These are phyloP conservation scores for Solanum infundibuliforme DNA, from an alignment of 257 asterid genomes.

Conservation along the genomic window DNA sequence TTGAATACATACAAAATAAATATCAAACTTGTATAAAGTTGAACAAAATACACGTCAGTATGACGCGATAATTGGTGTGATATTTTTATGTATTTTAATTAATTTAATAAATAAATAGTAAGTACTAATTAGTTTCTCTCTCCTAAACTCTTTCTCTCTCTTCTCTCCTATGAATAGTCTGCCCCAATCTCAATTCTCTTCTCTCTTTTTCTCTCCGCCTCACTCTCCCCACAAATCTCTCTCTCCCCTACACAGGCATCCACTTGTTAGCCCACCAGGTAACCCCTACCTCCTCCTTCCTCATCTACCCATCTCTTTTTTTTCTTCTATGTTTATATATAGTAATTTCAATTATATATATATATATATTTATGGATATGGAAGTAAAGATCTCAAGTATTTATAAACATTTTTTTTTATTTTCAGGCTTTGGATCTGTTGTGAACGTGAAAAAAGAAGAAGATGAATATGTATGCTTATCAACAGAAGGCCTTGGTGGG, in stretches of 20 bases:
- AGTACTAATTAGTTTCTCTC: background rate
- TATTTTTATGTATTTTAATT: too few relatives aligned
- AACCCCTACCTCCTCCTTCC: background rate
- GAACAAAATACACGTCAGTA: too few relatives aligned
- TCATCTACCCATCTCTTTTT: background rate
- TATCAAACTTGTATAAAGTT: too few relatives aligned
- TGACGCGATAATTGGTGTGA: background rate
- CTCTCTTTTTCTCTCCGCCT: background rate
- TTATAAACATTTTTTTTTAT: background rate
- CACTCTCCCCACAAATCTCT: slow-evolving; percentile 13
- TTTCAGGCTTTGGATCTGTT: slow-evolving; percentile 16
- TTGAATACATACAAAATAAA: too few relatives aligned
- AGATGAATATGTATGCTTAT: slow-evolving; percentile 35
- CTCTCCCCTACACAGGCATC: background rate
- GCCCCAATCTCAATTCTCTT: background rate
- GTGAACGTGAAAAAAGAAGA: slow-evolving; percentile 5
- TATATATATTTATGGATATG: background rate
- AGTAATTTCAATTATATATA: background rate
- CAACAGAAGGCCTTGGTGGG: slow-evolving; percentile 26
- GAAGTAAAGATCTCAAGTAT: background rate
- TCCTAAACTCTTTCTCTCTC: background rate
- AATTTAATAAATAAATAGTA: background rate
- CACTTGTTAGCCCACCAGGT: background rate
- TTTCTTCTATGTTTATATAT: background rate
- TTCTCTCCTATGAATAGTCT: slow-evolving; percentile 13